Evolutionary conservation across 2,329 filamentous ascomycete species (phyloP), one percentile per base, ranked within the genome.

Genomic region (Trematosphaeria pertusa): DNA sequence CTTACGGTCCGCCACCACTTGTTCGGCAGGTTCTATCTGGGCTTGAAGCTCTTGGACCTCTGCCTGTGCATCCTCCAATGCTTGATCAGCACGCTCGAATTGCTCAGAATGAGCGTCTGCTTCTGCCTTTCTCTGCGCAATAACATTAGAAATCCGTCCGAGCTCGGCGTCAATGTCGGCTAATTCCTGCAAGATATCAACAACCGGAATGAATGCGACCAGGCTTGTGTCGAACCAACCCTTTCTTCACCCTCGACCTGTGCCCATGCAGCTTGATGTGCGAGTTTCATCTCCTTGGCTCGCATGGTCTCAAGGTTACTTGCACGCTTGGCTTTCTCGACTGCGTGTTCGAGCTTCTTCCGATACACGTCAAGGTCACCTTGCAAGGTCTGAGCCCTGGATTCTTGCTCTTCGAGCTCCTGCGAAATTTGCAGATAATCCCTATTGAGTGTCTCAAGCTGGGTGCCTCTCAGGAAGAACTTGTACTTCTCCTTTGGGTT

Each of bases 391-490:
- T 78, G 74, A 1, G 90, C 74, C 57, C 87, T 88, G 22, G 77
- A 77, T 44, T 87, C 81, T 48, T 87, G 89, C 24, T 83, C 83
- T 54, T 96, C 88, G 15, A 94, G 78, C 3, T 84, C 87, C 56
- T 96, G 87, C 50, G 88, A 85, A 11, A 97, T 85, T 46, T 96
- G 78, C 48, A 86, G 84, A 71, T 99, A 99, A 65, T 99, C 94
- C 52, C 90, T 87, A 67, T 96, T 91, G 8, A 99, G 80, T 59
- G 93, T 87, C 68, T 97, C 91, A 1, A 99, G 82, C 62, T 97
- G 92, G 0, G 96, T 95, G 19, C 94, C 94, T 61, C 92, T 91
- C 50, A 96, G 83, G 66, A 99, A 99, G 64, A 97, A 97, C 58
- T 90, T 94, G 78, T 97, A 99, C 69, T 99, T 99, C 50, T 93